Evolutionary conservation across 306 rosid species (phyloP).

Genomic region (Rosa rugosa): DNA sequence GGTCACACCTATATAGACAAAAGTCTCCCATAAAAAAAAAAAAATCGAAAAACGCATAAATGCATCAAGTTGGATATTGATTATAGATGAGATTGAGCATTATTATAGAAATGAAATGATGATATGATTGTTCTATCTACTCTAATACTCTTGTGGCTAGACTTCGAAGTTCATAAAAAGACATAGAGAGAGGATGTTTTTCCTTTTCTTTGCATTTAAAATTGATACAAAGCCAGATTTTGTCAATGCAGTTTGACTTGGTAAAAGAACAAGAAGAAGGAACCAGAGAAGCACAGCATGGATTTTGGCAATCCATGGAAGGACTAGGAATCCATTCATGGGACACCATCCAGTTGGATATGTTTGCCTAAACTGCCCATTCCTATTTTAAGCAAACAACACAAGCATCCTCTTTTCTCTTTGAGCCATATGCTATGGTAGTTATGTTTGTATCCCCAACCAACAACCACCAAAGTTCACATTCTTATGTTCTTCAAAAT

Average conservation of each 20-base stretch:
- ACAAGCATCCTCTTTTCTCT: background rate
- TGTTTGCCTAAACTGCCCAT: background rate
- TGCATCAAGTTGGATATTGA: no score
- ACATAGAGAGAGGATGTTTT: background rate
- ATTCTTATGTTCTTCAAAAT: background rate
- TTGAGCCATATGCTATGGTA: background rate
- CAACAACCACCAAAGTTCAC: background rate
- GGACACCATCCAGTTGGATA: constrained; percentile 23
- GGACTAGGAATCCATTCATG: constrained; percentile 14
- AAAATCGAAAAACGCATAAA: no score
- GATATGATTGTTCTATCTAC: no score
- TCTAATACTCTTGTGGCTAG: background rate
- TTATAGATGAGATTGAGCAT: no score
- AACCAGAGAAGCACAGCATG: constrained; percentile 15
- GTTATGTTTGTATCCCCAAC: constrained; percentile 5
- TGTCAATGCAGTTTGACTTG: constrained; percentile 23
- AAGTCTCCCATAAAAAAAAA: no score
- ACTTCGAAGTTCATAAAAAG: background rate
- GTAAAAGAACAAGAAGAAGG: constrained; percentile 1
- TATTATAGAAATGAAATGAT: no score
- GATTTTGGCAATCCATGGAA: constrained; percentile 7
- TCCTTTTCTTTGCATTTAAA: background rate
- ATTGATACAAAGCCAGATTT: background rate
- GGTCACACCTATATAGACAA: no score
- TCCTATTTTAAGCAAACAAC: constrained; percentile 25